Evolutionary conservation across 768 basidiomycete species (phyloP).

Genomic region (Postia placenta): DNA sequence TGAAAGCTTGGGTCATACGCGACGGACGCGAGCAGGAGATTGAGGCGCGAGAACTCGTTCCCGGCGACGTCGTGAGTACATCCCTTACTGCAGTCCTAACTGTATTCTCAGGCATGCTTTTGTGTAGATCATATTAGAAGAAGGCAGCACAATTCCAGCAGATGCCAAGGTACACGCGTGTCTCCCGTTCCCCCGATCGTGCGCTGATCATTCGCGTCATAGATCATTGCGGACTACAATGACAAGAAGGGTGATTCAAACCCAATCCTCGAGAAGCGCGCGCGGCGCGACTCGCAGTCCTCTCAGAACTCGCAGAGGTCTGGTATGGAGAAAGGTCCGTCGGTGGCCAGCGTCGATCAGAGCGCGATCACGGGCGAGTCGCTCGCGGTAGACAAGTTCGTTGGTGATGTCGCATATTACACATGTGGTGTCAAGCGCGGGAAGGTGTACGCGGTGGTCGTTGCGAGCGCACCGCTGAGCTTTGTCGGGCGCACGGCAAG

Average conservation of each 20-base stretch:
- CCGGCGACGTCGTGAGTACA: constrained; percentile 32
- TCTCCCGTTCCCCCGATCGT: neutral
- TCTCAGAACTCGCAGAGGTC: neutral
- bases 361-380: constrained; percentile 42
- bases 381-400: constrained; percentile 39
- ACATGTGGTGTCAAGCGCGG: constrained; percentile 32
- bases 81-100: too few species aligned
- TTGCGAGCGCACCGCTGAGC: constrained; percentile 29
- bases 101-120: neutral
- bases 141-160: constrained; percentile 39
- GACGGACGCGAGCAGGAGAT: constrained; percentile 36
- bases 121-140: constrained; percentile 29
- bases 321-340: constrained; percentile 32
- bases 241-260: constrained; percentile 31
- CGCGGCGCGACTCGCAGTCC: neutral
- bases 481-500: constrained; percentile 43
- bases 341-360: constrained; percentile 37
- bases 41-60: constrained; percentile 38
- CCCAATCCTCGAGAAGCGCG: constrained; percentile 22
- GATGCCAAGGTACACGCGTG: constrained; percentile 34
- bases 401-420: constrained; percentile 38
- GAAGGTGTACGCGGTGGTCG: constrained; percentile 32
- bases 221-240: constrained; percentile 36
- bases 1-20: constrained; percentile 33
- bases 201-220: neutral